Evolutionary conservation across 2,329 filamentous ascomycete species (phyloP), one percentile per base, ranked within the genome.

Genomic region (Aspergillus sp.): DNA sequence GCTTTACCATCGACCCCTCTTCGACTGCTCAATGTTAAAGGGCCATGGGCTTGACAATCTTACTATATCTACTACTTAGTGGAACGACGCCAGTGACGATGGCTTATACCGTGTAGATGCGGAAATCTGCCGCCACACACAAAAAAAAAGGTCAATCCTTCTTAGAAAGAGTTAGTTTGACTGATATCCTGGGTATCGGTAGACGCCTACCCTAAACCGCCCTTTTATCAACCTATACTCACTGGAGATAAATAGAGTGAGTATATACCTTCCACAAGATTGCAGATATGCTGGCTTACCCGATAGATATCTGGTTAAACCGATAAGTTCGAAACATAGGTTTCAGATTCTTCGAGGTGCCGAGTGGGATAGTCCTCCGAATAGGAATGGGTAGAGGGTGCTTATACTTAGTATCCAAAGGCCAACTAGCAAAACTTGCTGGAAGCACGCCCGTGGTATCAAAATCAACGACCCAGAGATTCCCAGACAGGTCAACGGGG

Each of bases 291-390:
- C 27, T 51, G 48, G 34, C 34, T 51, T 51, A 41, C 34, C 37
- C 34, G 34, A 51, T 51, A 51, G 48, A 51, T 22, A 51, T 41
- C 34, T 51, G 48, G 48, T 40, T 51, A 51, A 40, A 51, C 34
- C 48, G 15, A 30, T 51, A 51, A 40, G 37, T 37, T 19, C 20
- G 48, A 41, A 51, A 51, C 48, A 41, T 51, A 40, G 48, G 48
- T 22, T 41, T 41, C 37, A 51, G 48, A 15, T 51, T 51, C 48
- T 41, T 51, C 48, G 34, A 51, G 48, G 48, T 50, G 47, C 47
- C 47, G 33, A 50, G 47, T 50, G 47, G 47, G 47, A 50, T 27
- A 27, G 48, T 51, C 37, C 48, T 51, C 48, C 37, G 48, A 51
- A 51, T 30, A 15, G 34, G 48, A 27, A 51, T 41, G 15, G 37